Evolutionary conservation across 805 yeast genomes (phyloP).

Genomic region (Candida xiaguanensis): DNA sequence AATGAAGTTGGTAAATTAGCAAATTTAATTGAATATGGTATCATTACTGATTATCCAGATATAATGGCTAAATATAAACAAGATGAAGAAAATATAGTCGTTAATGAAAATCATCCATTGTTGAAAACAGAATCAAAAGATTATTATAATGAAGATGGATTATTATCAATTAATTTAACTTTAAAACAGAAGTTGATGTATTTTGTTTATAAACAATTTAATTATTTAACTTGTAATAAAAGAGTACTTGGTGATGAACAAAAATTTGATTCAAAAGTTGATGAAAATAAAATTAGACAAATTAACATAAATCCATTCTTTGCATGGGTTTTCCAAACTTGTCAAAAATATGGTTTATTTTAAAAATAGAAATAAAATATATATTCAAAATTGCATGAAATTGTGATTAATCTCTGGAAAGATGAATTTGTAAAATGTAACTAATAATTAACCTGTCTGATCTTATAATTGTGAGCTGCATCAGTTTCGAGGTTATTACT

Average conservation of each 20-base stretch:
- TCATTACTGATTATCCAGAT: slow-evolving; percentile 36
- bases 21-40: slow-evolving; percentile 28
- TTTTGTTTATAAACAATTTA: slow-evolving; percentile 11
- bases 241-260: slow-evolving; percentile 15
- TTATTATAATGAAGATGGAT: slow-evolving; percentile 8
- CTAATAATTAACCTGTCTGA: no score
- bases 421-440: no score
- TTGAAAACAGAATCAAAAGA: neutral
- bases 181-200: slow-evolving; percentile 14
- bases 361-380: no score
- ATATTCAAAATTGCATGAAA: no score
- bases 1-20: slow-evolving; percentile 21
- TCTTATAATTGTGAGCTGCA: no score
- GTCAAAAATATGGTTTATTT: slow-evolving; percentile 24
- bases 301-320: slow-evolving; percentile 13
- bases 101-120: slow-evolving; percentile 1
- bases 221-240: slow-evolving; percentile 10
- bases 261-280: slow-evolving; percentile 18
- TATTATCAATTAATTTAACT: slow-evolving; percentile 11
- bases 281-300: slow-evolving; percentile 14
- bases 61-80: slow-evolving; percentile 18
- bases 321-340: slow-evolving; percentile 19
- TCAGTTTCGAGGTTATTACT: no score
- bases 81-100: slow-evolving; percentile 6
- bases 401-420: no score